phyloP scores from a whole-genome alignment of 1,139 yeast genomes.

The Saccharomyces hybrid region DNA sequence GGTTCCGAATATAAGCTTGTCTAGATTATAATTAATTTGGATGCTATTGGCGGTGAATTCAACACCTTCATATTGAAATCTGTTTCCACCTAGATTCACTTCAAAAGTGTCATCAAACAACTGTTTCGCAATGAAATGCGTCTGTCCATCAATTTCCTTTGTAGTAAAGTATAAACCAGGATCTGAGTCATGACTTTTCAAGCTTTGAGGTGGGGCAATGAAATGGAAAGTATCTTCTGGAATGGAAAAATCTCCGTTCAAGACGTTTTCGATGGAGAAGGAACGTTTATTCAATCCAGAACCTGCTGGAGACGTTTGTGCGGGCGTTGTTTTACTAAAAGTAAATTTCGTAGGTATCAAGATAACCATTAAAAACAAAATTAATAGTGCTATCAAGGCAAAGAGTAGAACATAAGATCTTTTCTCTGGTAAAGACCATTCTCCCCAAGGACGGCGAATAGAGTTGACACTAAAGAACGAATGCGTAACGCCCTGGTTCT shows the following conservation, averaged over 20 bases:
- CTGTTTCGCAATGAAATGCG: constrained; percentile 25
- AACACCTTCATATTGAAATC: constrained; percentile 22
- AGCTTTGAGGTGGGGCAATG: constrained; percentile 27
- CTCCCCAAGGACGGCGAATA: not conserved
- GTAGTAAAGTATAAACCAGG: constrained; percentile 33
- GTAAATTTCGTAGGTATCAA: not conserved
- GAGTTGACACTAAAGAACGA: not conserved
- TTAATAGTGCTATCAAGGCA: not conserved
- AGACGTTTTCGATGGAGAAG: constrained; percentile 23
- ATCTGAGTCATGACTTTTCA: constrained; percentile 25
- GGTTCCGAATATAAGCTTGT: constrained; percentile 29
- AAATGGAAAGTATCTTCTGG: constrained; percentile 26
- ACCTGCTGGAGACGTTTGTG: not conserved
- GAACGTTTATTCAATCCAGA: not conserved
- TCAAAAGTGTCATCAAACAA: constrained; percentile 17
- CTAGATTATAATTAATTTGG: constrained; percentile 26
- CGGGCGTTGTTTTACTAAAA: not conserved
- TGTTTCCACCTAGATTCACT: constrained; percentile 15
- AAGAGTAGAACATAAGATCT: not conserved
- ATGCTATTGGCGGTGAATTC: constrained; percentile 20
- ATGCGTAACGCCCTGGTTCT: not conserved
- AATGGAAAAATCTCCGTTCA: constrained; percentile 24
- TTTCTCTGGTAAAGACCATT: not conserved
- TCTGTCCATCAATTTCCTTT: constrained; percentile 12
- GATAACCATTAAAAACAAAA: not conserved